Evolutionary conservation across 2,329 filamentous ascomycete genomes (phyloP).

Genomic region (Talaromyces marneffei): DNA sequence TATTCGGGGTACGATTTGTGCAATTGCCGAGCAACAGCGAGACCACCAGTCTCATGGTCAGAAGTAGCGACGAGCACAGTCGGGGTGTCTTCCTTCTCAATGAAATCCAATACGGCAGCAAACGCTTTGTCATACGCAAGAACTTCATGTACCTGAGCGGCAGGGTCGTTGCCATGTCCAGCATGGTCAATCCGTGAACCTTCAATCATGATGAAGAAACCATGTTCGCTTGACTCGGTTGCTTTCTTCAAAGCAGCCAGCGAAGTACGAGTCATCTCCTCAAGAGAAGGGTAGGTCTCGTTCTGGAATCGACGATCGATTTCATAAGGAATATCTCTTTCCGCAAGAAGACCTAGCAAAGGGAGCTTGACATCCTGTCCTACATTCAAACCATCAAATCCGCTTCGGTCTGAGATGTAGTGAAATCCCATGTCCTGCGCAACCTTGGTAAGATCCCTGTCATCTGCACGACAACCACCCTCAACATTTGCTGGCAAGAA

Average conservation of each 20-base stretch:
- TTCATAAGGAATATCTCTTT: constrained; percentile 82
- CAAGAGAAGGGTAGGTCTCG: constrained; percentile 77
- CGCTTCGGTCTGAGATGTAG: constrained; percentile 65
- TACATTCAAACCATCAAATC: constrained; percentile 67
- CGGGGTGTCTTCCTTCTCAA: constrained; percentile 64
- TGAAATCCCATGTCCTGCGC: constrained; percentile 75
- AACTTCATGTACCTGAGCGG: constrained; percentile 82
- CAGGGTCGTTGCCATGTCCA: constrained; percentile 77
- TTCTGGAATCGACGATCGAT: constrained; percentile 77
- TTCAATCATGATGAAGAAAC: constrained; percentile 99
- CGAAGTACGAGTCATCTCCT: constrained; percentile 84
- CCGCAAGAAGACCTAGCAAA: constrained; percentile 77
- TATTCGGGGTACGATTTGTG: constrained; percentile 60
- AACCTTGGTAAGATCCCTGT: constrained; percentile 65
- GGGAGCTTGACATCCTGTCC: constrained; percentile 69
- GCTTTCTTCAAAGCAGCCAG: constrained; percentile 73
- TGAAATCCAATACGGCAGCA: constrained; percentile 73
- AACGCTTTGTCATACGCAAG: constrained; percentile 92
- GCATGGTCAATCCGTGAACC: constrained; percentile 95
- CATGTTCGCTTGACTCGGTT: constrained; percentile 76
- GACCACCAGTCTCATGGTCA: constrained; percentile 92
- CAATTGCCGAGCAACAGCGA: constrained; percentile 71
- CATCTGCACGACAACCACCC: constrained; percentile 76
- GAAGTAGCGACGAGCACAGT: constrained; percentile 83
- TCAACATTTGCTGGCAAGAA: constrained; percentile 77